phyloP scores from a whole-genome alignment of 805 yeast genomes.

The Saccharomycopsis sp. region DNA sequence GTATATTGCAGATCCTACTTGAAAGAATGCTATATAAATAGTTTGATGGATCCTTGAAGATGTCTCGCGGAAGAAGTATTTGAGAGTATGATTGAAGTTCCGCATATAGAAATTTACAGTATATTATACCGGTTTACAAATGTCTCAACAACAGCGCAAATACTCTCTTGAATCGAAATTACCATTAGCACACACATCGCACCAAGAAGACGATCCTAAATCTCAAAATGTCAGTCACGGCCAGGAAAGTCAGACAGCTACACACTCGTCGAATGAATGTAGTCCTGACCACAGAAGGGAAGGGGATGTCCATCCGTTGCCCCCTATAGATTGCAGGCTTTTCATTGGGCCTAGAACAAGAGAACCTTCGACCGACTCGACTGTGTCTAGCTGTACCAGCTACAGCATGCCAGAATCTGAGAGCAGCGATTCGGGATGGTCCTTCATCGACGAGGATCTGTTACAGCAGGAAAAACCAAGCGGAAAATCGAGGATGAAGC shows the following conservation, averaged over 20 bases:
- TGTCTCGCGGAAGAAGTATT: too few relatives aligned
- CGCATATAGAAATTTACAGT: too few relatives aligned
- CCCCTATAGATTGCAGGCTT: background rate
- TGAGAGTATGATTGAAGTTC: too few relatives aligned
- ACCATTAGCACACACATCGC: too few relatives aligned
- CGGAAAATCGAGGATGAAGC: background rate
- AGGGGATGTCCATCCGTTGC: background rate
- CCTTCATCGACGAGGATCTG: background rate
- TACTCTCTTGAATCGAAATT: background rate
- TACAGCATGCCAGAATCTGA: background rate
- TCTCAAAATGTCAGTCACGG: too few relatives aligned
- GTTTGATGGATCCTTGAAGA: too few relatives aligned
- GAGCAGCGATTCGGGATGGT: background rate
- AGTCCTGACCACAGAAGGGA: background rate
- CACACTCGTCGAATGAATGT: background rate
- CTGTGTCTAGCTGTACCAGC: background rate
- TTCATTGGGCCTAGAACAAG: background rate
- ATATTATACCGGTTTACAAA: background rate
- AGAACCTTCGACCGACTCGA: background rate
- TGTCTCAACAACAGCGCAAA: background rate
- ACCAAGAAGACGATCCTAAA: too few relatives aligned
- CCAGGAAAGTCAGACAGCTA: too few relatives aligned
- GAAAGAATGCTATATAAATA: too few relatives aligned
- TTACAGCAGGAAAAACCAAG: background rate
- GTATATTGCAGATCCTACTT: too few relatives aligned